Conservation (phyloP, 495 filamentous ascomycete species). For the Stereocaulon alpinum region DNA sequence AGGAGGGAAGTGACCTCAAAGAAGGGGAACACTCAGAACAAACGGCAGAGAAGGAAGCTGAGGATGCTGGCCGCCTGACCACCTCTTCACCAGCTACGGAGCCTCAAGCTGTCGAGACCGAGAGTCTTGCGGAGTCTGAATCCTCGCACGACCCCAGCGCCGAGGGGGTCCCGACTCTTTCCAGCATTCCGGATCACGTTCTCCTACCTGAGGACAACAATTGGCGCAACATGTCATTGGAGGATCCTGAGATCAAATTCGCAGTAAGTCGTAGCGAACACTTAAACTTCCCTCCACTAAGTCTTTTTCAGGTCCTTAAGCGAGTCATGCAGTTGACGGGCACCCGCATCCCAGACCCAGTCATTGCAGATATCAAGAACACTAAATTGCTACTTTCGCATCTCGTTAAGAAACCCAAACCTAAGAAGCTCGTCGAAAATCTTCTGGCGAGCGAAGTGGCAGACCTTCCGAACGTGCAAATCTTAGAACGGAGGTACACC, state of each 20-base stretch:
- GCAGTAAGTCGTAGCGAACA: conserved; percentile 44
- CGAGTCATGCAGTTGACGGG: conserved; percentile 69
- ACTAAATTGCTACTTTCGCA: conserved; percentile 44
- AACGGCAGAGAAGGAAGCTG: not conserved
- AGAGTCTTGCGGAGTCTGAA: not conserved
- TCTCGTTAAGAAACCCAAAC: conserved; percentile 47
- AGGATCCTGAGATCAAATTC: conserved; percentile 56
- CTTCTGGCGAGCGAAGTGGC: conserved; percentile 27
- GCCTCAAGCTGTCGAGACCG: not conserved
- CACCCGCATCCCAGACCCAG: conserved; percentile 57
- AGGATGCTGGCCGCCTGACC: not conserved
- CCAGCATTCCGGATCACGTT: not conserved
- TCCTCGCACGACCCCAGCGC: not conserved
- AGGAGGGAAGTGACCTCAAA: not conserved
- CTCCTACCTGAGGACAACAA: not conserved
- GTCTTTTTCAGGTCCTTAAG: conserved; percentile 52
- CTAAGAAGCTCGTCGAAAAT: conserved; percentile 40
- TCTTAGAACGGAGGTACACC: conserved; percentile 49
- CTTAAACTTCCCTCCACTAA: conserved; percentile 1
- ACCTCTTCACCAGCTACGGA: not conserved
- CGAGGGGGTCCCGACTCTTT: not conserved
- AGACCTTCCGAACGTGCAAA: conserved; percentile 56
- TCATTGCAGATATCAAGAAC: conserved; percentile 43
- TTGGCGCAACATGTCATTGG: conserved; percentile 47
- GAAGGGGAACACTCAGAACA: not conserved